phyloP scores from a whole-genome alignment of 73 alveolate genomes.

The Stentor roeselii region DNA sequence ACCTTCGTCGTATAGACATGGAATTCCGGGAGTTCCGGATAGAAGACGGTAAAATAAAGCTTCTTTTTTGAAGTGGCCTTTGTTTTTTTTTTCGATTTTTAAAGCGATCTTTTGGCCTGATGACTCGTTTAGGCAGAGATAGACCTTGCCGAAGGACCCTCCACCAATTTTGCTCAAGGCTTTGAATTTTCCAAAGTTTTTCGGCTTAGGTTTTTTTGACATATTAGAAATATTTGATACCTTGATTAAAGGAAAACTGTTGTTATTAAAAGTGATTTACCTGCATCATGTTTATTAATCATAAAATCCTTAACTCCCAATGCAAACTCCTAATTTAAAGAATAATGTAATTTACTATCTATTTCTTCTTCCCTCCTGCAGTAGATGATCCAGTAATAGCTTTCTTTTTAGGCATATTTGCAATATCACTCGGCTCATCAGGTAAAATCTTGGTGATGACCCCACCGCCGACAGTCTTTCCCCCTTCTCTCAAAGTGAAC shows the following conservation, averaged over 20 bases:
- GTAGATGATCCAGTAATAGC: too few relatives aligned
- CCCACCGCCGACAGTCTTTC: conserved; percentile 85
- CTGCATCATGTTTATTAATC: too few relatives aligned
- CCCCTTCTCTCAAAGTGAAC: conserved; percentile 95
- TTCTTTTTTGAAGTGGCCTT: conserved; percentile 1
- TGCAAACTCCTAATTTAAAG: too few relatives aligned
- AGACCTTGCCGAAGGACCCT: conserved; percentile 44
- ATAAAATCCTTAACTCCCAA: too few relatives aligned
- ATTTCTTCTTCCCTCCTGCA: too few relatives aligned
- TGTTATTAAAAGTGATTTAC: too few relatives aligned
- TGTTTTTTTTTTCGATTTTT: conserved; percentile 31
- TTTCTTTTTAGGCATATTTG: too few relatives aligned
- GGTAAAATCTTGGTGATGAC: conserved; percentile 63
- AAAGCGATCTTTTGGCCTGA: conserved; percentile 29
- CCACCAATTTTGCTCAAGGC: background rate
- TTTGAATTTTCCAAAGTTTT: background rate
- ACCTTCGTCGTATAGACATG: background rate
- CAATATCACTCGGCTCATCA: conserved; percentile 43
- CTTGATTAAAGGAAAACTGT: too few relatives aligned
- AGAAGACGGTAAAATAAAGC: conserved; percentile 7
- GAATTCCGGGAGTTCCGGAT: conserved; percentile 29
- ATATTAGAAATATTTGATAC: too few relatives aligned
- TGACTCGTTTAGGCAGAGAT: conserved; percentile 10
- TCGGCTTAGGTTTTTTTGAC: too few relatives aligned
- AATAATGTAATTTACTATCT: too few relatives aligned